A percentile compares a stretch with the other conserved stretches of the same genome.
phyloP scores from a whole-genome alignment of 2,329 filamentous ascomycete species.

The Phoma sp. region DNA sequence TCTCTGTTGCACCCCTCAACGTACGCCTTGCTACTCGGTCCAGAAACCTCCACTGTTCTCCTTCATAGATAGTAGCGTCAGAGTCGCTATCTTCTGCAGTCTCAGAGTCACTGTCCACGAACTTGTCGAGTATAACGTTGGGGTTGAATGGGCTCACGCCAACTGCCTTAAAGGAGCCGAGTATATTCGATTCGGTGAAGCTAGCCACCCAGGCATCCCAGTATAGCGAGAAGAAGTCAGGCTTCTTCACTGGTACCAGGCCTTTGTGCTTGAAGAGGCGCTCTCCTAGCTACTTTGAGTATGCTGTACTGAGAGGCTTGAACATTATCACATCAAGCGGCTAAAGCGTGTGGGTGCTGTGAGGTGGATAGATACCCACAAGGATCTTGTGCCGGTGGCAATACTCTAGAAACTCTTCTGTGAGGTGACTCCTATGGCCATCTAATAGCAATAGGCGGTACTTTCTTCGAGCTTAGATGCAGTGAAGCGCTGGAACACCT shows the following conservation, averaged over 20 bases:
- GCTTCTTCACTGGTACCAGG: neutral
- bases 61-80: neutral
- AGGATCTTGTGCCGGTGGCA: neutral
- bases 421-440: constrained; percentile 44
- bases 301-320: neutral
- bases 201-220: neutral
- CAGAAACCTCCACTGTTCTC: neutral
- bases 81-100: neutral
- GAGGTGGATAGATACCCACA: neutral
- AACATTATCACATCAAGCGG: constrained; percentile 3
- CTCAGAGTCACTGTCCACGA: neutral
- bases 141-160: neutral
- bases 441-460: constrained; percentile 50
- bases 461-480: constrained; percentile 24
- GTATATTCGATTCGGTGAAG: neutral
- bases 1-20: neutral
- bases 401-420: constrained; percentile 43
- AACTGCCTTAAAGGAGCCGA: neutral
- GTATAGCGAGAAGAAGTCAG: neutral
- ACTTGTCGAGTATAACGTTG: neutral
- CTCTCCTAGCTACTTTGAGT: too few species aligned
- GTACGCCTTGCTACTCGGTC: neutral
- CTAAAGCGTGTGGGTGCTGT: neutral
- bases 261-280: neutral
- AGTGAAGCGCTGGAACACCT: constrained; percentile 22